Conservation (phyloP, 768 basidiomycete species). For the Mycena olivaceomarginata region DNA sequence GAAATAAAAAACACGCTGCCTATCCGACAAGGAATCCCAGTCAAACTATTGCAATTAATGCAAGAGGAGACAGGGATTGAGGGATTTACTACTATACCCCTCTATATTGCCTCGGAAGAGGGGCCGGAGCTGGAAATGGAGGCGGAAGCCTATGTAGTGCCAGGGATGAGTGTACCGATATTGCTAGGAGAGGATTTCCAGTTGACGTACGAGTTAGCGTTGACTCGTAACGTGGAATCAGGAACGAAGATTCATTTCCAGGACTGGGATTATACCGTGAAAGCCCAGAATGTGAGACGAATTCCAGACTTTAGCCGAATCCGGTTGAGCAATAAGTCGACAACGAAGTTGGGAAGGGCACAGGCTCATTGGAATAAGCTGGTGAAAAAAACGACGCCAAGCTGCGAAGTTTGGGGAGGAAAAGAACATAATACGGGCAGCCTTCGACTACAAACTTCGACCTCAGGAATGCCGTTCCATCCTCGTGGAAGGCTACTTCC, state of each 20-base stretch:
- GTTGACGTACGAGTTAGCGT: background rate
- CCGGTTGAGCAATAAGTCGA: background rate
- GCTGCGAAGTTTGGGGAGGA: background rate
- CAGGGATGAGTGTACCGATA: background rate
- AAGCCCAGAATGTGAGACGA: background rate
- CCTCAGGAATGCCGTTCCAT: background rate
- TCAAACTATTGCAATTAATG: background rate
- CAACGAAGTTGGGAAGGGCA: background rate
- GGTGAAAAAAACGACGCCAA: background rate
- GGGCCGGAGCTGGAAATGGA: no score
- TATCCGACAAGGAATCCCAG: background rate
- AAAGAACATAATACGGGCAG: background rate
- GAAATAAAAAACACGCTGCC: background rate
- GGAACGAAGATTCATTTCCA: background rate
- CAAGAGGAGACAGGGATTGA: background rate
- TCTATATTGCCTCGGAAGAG: background rate
- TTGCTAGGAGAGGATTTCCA: background rate
- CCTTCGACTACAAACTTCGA: background rate
- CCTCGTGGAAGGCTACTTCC: background rate
- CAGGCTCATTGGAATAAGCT: background rate
- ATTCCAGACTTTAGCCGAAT: background rate
- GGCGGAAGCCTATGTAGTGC: no score
- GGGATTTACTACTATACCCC: background rate
- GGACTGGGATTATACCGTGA: background rate
- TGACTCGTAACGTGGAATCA: background rate